phyloP scores from a whole-genome alignment of 164 flowering plant genomes.

The Piper betle region DNA sequence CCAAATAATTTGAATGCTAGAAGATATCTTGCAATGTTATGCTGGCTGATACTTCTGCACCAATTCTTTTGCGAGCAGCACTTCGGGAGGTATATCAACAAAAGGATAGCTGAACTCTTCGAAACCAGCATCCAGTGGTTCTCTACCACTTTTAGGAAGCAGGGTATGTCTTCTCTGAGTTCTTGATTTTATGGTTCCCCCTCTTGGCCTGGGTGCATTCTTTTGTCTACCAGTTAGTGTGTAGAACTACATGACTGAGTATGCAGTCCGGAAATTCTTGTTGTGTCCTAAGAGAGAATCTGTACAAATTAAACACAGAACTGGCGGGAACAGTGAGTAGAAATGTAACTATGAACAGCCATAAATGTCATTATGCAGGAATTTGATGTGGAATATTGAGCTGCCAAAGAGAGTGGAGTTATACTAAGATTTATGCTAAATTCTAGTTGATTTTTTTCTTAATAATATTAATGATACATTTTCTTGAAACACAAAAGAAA shows the following conservation, averaged over 20 bases:
- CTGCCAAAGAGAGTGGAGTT: not conserved
- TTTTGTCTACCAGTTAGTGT: not conserved
- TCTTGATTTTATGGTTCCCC: too few relatives aligned
- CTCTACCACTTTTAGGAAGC: not conserved
- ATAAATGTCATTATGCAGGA: not conserved
- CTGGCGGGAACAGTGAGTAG: slow-evolving; percentile 16
- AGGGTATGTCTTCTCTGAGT: not conserved
- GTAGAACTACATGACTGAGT: not conserved
- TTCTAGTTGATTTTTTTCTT: too few relatives aligned
- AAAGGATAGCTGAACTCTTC: not conserved
- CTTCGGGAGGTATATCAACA: not conserved
- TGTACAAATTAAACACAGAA: slow-evolving; percentile 7
- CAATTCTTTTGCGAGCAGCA: not conserved
- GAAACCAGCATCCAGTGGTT: not conserved
- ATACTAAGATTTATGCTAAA: too few relatives aligned
- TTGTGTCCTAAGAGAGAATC: not conserved
- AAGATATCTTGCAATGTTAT: too few relatives aligned
- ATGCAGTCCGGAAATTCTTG: not conserved
- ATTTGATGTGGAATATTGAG: not conserved
- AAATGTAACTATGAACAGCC: not conserved
- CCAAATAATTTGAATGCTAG: not conserved
- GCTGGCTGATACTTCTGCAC: too few relatives aligned
- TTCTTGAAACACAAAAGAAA: too few relatives aligned
- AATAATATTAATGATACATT: too few relatives aligned
- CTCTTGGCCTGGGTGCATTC: too few relatives aligned